Evolutionary conservation across 1,284 basidiomycete genomes (phyloP).

Genomic region (Wallemia ichthyophaga): DNA sequence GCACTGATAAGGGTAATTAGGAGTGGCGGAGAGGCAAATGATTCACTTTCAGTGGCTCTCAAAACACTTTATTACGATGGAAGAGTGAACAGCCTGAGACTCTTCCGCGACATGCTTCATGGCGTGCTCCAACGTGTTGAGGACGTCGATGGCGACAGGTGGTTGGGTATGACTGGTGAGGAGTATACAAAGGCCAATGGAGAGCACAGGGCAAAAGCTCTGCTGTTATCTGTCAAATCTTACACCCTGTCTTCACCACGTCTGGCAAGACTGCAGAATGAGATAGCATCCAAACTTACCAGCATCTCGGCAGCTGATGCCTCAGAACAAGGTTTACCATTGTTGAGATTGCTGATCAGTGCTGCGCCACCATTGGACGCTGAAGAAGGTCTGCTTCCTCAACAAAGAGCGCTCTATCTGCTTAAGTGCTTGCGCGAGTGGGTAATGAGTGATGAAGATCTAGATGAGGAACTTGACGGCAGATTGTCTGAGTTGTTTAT

Average conservation of each 20-base stretch:
- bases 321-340: constrained; percentile 33
- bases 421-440: constrained; percentile 58
- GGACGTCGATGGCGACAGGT: neutral
- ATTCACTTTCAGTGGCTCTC: neutral
- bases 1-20: neutral
- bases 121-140: neutral
- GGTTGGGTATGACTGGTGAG: neutral
- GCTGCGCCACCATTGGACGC: constrained; percentile 48
- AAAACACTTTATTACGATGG: neutral
- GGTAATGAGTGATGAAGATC: constrained; percentile 42
- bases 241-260: constrained; percentile 35
- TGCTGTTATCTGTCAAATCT: constrained; percentile 30
- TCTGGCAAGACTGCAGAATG: constrained; percentile 60
- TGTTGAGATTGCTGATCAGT: constrained; percentile 39
- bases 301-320: constrained; percentile 34
- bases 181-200: neutral
- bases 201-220: constrained; percentile 27
- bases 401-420: constrained; percentile 63
- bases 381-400: constrained; percentile 55
- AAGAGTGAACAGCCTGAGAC: neutral
- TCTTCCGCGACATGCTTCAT: neutral
- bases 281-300: constrained; percentile 47
- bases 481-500: constrained; percentile 43
- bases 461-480: constrained; percentile 43
- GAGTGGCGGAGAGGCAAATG: neutral